These are phyloP conservation scores for Colletotrichum higginsianum DNA, from an alignment of 2,329 filamentous ascomycete species.

Conservation along the genomic window DNA sequence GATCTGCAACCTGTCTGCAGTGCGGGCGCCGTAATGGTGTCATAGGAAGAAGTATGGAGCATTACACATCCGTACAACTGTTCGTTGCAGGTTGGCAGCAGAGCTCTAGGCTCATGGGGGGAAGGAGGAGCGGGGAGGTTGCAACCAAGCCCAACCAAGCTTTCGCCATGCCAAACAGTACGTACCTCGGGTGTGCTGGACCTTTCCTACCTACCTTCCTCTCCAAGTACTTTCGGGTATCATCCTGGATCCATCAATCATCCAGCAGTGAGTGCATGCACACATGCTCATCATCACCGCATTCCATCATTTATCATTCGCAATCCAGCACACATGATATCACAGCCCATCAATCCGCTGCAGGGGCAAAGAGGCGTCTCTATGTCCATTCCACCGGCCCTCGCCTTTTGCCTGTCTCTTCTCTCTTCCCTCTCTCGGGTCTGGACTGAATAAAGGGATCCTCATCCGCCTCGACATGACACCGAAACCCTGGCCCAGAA, in stretches of 20 bases:
- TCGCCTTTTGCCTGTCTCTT: conserved; percentile 10
- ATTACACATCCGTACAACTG: neutral
- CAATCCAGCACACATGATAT: conserved; percentile 30
- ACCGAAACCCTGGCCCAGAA: conserved; percentile 4
- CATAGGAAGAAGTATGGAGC: neutral
- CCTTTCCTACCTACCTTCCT: neutral
- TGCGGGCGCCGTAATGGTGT: neutral
- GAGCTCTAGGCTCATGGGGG: conserved; percentile 13
- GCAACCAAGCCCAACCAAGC: conserved; percentile 26
- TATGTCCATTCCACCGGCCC: neutral
- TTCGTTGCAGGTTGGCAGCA: conserved; percentile 3
- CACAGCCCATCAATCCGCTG: conserved; percentile 26
- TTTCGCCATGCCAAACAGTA: conserved; percentile 38
- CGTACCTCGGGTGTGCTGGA: conserved; percentile 1
- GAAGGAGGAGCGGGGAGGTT: conserved; percentile 10
- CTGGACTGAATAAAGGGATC: conserved; percentile 11
- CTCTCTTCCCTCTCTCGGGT: conserved; percentile 8
- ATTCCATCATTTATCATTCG: neutral
- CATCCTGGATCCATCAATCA: neutral
- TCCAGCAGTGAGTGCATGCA: conserved; percentile 18
- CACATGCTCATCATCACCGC: conserved; percentile 19
- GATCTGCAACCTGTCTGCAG: conserved; percentile 10
- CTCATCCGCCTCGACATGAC: neutral
- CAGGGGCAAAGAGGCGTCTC: conserved; percentile 29
- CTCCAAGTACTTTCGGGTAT: too few relatives aligned